Conservation (phyloP, 1,284 basidiomycete genomes). For the Takashimella koratensis region DNA sequence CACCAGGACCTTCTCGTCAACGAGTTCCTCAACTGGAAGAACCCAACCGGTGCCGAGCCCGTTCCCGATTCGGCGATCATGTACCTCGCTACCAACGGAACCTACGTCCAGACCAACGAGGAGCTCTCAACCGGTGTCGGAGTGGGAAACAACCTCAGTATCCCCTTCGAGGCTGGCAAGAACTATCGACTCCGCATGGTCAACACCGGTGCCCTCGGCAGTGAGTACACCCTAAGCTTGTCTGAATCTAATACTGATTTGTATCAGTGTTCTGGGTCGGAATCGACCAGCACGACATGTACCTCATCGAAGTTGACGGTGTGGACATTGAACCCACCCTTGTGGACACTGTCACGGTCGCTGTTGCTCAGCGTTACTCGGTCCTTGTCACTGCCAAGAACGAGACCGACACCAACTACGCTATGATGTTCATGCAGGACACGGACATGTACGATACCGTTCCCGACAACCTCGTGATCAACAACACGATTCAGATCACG, state of each 20-base stretch:
- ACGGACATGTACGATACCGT: constrained; percentile 67
- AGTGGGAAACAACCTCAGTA: constrained; percentile 71
- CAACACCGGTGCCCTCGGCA: constrained; percentile 60
- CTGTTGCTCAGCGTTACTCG: constrained; percentile 91
- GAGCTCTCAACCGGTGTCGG: constrained; percentile 56
- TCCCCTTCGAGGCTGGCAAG: constrained; percentile 74
- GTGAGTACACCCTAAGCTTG: too few species aligned
- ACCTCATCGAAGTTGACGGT: constrained; percentile 83
- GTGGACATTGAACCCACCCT: constrained; percentile 71
- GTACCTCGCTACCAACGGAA: constrained; percentile 67
- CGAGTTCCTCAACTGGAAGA: constrained; percentile 66
- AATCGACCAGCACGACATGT: constrained; percentile 89
- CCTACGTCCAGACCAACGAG: constrained; percentile 58
- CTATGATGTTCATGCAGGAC: constrained; percentile 86
- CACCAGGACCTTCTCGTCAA: constrained; percentile 60
- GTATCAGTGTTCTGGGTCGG: constrained; percentile 68
- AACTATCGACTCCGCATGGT: constrained; percentile 68
- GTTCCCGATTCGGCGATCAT: constrained; percentile 79
- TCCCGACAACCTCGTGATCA: constrained; percentile 66
- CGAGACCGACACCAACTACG: constrained; percentile 77
- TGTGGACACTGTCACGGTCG: constrained; percentile 65
- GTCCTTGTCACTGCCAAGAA: constrained; percentile 85
- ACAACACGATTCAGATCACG: constrained; percentile 69
- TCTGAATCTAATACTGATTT: neutral
- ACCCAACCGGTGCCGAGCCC: constrained; percentile 82